phyloP scores from a whole-genome alignment of 345 rosid genomes.

The Raphanus sativus region DNA sequence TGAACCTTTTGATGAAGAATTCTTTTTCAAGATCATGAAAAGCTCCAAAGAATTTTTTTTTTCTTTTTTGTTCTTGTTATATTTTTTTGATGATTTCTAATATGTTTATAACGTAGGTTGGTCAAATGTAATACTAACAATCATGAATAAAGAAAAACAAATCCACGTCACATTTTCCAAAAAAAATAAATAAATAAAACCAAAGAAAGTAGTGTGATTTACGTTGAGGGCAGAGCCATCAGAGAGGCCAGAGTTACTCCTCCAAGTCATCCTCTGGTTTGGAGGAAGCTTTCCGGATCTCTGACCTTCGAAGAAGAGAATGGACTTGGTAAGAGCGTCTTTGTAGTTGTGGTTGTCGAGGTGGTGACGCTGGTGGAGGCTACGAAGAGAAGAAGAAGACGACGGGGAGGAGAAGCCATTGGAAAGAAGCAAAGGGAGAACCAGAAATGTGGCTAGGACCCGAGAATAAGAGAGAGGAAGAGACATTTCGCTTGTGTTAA shows the following conservation, averaged over 20 bases:
- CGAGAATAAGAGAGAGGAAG: constrained; percentile 33
- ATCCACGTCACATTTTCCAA: not conserved
- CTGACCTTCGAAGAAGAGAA: constrained; percentile 87
- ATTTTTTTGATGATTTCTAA: not conserved
- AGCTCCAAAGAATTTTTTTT: not conserved
- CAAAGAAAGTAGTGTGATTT: not conserved
- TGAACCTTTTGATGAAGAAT: not conserved
- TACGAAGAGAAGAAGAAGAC: constrained; percentile 27
- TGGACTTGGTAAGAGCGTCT: constrained; percentile 83
- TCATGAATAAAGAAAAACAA: not conserved
- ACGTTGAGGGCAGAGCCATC: constrained; percentile 87
- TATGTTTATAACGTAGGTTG: not conserved
- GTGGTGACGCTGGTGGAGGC: constrained; percentile 44
- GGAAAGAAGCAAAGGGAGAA: constrained; percentile 43
- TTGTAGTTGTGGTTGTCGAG: constrained; percentile 63
- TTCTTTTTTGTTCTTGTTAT: not conserved
- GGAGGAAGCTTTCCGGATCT: constrained; percentile 82
- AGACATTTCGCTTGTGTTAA: constrained; percentile 15
- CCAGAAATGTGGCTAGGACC: constrained; percentile 29
- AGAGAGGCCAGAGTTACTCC: constrained; percentile 81
- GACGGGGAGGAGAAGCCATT: constrained; percentile 46
- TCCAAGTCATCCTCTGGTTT: constrained; percentile 78
- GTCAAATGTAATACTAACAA: not conserved
- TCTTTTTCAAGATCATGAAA: not conserved
- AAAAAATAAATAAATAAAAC: not conserved